A percentile compares a stretch with the other conserved stretches of the same genome.
Conservation (phyloP, 2,329 filamentous ascomycete species). For the Pseudopyrenochaeta lycopersici region DNA sequence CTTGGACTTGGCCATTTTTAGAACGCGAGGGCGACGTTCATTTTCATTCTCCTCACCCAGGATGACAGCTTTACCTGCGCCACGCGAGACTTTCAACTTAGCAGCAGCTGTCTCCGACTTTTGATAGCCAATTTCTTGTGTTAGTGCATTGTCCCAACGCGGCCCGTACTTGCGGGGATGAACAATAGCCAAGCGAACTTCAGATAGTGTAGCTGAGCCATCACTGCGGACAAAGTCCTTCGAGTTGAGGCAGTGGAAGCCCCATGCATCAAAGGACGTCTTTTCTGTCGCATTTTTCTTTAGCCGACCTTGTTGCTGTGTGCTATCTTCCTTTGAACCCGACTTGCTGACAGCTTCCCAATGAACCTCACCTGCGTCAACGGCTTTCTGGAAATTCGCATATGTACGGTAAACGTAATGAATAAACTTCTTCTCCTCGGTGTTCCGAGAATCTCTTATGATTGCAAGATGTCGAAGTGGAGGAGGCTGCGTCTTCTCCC, state of each 20-base stretch:
- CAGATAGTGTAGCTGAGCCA: slow-evolving; percentile 37
- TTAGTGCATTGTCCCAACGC: slow-evolving; percentile 37
- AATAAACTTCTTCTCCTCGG: slow-evolving; percentile 51
- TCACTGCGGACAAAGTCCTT: slow-evolving; percentile 29
- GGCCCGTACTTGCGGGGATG: slow-evolving; percentile 24
- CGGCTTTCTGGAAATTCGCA: slow-evolving; percentile 62
- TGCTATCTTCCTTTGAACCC: slow-evolving; percentile 25
- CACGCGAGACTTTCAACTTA: slow-evolving; percentile 6
- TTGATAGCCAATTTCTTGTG: slow-evolving; percentile 32
- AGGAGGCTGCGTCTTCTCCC: slow-evolving; percentile 66
- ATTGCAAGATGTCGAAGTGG: slow-evolving; percentile 66
- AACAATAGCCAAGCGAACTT: slow-evolving; percentile 31
- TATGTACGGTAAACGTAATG: slow-evolving; percentile 66
- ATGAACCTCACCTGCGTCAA: slow-evolving; percentile 57
- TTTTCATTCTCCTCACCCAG: not conserved
- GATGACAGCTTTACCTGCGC: slow-evolving; percentile 2
- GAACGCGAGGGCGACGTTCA: not conserved
- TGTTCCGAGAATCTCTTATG: slow-evolving; percentile 62
- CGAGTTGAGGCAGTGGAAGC: slow-evolving; percentile 29
- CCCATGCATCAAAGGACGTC: slow-evolving; percentile 37
- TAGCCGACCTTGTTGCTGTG: slow-evolving; percentile 2
- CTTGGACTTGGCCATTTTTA: not conserved
- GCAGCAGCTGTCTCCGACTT: slow-evolving; percentile 16
- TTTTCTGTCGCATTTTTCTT: slow-evolving; percentile 12
- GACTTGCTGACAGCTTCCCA: slow-evolving; percentile 63